Conservation (phyloP, 495 filamentous ascomycete species). For the Lasiosphaeria hispida region DNA sequence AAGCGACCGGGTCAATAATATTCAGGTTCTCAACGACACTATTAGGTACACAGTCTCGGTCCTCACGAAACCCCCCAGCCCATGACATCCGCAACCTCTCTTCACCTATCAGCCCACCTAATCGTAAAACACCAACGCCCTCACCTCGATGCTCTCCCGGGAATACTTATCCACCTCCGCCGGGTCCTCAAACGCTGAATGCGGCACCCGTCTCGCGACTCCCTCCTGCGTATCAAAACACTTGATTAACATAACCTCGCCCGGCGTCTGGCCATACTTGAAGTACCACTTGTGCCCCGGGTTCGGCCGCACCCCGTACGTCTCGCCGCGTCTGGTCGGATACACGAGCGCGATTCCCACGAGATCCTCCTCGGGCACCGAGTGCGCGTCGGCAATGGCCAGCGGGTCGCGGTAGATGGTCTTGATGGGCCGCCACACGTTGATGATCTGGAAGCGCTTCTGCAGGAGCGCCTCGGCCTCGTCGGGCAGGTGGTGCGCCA, state of each 20-base stretch:
- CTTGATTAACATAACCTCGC: constrained; percentile 66
- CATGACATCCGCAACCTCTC: neutral
- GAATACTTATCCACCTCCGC: constrained; percentile 42
- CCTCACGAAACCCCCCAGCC: neutral
- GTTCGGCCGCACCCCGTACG: constrained; percentile 61
- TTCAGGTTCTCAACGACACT: neutral
- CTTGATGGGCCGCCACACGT: constrained; percentile 71
- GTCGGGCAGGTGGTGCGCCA: constrained; percentile 59
- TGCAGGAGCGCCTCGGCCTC: constrained; percentile 61
- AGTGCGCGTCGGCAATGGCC: constrained; percentile 57
- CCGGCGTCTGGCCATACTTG: constrained; percentile 64
- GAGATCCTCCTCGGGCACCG: constrained; percentile 64
- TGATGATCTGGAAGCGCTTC: constrained; percentile 72
- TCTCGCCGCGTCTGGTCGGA: constrained; percentile 70
- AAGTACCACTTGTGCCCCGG: constrained; percentile 69
- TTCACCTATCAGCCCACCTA: neutral
- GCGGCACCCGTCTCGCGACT: constrained; percentile 60
- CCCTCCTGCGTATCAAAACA: constrained; percentile 67
- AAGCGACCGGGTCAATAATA: neutral
- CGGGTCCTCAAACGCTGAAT: constrained; percentile 61
- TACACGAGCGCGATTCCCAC: constrained; percentile 70
- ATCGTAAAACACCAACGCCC: constrained; percentile 30
- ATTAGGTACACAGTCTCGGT: neutral
- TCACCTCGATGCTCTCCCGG: constrained; percentile 65
- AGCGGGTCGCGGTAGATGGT: constrained; percentile 62